A percentile compares a stretch with the other conserved stretches of the same genome.
Evolutionary conservation across 2,329 filamentous ascomycete genomes (phyloP).

Genomic region (Chrysosporium queenslandicum): DNA sequence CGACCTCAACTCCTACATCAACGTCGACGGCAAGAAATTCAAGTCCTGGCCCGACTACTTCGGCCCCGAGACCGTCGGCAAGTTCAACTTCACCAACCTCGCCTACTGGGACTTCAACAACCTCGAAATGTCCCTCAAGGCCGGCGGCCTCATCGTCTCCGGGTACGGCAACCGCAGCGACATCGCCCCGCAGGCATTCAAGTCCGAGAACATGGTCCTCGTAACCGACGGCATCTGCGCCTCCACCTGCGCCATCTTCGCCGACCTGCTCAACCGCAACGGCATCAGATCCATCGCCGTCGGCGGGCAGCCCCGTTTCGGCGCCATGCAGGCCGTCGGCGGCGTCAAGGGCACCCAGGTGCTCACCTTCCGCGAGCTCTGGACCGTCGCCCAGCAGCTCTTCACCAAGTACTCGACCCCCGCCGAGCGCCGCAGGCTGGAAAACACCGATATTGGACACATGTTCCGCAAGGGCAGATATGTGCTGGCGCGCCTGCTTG

Average conservation of each 20-base stretch:
- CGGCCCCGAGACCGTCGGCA: constrained; percentile 22
- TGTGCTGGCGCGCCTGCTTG: constrained; percentile 10
- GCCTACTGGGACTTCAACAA: constrained; percentile 20
- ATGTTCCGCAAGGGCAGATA: constrained; percentile 12
- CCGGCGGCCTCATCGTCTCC: constrained; percentile 24
- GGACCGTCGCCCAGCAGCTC: constrained; percentile 18
- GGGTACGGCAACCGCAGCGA: constrained; percentile 24
- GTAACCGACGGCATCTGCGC: constrained; percentile 49
- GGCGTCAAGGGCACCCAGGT: constrained; percentile 49
- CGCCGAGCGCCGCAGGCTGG: constrained; percentile 8
- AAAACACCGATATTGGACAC: constrained; percentile 10
- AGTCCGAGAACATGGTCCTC: constrained; percentile 30
- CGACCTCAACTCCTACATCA: constrained; percentile 18
- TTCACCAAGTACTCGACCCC: constrained; percentile 2
- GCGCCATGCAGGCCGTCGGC: constrained; percentile 52
- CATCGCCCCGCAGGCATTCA: constrained; percentile 22
- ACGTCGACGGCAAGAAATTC: constrained; percentile 29
- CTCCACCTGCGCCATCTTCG: constrained; percentile 52
- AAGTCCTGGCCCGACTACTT: constrained; percentile 28
- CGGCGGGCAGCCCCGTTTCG: constrained; percentile 48
- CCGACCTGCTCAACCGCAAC: constrained; percentile 45
- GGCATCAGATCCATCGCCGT: constrained; percentile 49
- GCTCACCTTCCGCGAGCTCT: constrained; percentile 22
- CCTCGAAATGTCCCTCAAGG: constrained; percentile 19
- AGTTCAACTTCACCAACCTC: constrained; percentile 32